phyloP scores from a whole-genome alignment of 768 basidiomycete species.

The Galerina marginata region DNA sequence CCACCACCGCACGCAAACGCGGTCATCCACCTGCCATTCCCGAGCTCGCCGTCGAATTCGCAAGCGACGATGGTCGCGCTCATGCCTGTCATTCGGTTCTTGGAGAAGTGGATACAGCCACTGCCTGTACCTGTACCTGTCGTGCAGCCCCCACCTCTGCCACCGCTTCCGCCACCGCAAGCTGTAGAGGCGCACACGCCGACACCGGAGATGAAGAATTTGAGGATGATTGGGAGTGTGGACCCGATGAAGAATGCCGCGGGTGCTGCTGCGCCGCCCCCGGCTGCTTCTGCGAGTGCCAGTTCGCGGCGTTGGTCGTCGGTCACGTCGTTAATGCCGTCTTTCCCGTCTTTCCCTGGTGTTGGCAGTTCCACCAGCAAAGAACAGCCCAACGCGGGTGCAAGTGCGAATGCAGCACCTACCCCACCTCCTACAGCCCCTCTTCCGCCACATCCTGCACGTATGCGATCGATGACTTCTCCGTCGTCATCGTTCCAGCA shows the following conservation, averaged over 20 bases:
- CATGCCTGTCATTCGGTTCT: constrained; percentile 67
- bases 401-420: constrained; percentile 16
- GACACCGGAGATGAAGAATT: constrained; percentile 21
- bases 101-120: constrained; percentile 69
- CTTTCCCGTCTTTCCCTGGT: constrained; percentile 39
- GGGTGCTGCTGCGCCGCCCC: constrained; percentile 8
- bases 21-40: constrained; percentile 78
- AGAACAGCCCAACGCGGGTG: constrained; percentile 1
- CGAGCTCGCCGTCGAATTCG: constrained; percentile 65
- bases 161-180: constrained; percentile 8
- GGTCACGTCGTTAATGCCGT: constrained; percentile 44
- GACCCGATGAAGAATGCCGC: constrained; percentile 18
- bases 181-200: background rate
- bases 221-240: constrained; percentile 15
- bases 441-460: constrained; percentile 29
- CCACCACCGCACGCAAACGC: constrained; percentile 76
- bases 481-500: constrained; percentile 29
- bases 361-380: constrained; percentile 10
- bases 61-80: constrained; percentile 60
- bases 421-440: constrained; percentile 28
- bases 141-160: constrained; percentile 7
- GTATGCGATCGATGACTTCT: constrained; percentile 40
- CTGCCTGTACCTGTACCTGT: constrained; percentile 29
- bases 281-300: constrained; percentile 17
- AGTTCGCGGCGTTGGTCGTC: constrained; percentile 50